phyloP scores from a whole-genome alignment of 352 stramenopile genomes.

The Phytopythium chamaehyphon region DNA sequence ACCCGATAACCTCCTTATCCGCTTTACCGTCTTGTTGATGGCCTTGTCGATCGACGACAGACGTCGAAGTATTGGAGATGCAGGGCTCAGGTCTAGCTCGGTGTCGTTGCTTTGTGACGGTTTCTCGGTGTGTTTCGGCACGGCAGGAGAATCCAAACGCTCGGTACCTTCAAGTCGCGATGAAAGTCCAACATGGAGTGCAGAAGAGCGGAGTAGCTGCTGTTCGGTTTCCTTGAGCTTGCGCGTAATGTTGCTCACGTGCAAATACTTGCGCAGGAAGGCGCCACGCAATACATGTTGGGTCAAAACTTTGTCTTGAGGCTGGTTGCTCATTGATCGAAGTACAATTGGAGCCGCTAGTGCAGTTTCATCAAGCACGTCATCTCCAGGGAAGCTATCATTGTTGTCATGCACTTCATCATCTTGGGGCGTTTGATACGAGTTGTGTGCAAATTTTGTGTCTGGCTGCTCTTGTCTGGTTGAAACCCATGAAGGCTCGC shows the following conservation, averaged over 20 bases:
- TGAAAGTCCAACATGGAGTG: conserved; percentile 17
- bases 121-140: not conserved
- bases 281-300: conserved; percentile 57
- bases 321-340: conserved; percentile 16
- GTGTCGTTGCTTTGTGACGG: conserved; percentile 1
- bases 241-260: conserved; percentile 55
- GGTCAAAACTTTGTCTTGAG: conserved; percentile 41
- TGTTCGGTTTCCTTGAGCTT: conserved; percentile 65
- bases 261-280: conserved; percentile 64
- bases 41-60: conserved; percentile 58
- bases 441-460: conserved; percentile 2
- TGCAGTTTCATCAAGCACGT: conserved; percentile 12
- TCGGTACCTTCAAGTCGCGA: conserved; percentile 2
- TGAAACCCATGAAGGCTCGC: no score
- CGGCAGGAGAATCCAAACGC: not conserved
- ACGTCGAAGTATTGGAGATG: conserved; percentile 24
- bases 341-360: conserved; percentile 35
- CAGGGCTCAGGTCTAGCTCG: not conserved
- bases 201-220: conserved; percentile 30
- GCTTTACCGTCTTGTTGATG: conserved; percentile 59
- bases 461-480: not conserved
- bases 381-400: not conserved
- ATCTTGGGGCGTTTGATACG: not conserved
- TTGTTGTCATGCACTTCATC: not conserved
- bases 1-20: conserved; percentile 44